Evolutionary conservation across 768 basidiomycete genomes (phyloP).

Genomic region (Auricularia sp.): DNA sequence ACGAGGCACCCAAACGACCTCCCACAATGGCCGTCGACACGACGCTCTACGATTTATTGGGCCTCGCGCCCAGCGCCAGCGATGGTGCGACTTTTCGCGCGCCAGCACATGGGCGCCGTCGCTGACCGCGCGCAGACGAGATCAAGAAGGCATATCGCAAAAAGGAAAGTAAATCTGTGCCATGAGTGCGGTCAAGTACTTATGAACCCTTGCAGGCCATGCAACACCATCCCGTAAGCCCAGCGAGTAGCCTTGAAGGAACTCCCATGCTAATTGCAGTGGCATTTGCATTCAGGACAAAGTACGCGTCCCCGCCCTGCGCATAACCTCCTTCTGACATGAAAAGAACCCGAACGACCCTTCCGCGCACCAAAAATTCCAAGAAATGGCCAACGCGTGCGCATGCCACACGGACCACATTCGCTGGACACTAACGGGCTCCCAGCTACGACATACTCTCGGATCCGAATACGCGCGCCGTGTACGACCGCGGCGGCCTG

Average conservation of each 20-base stretch:
- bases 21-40: constrained; percentile 24
- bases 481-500: constrained; percentile 68
- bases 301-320: constrained; percentile 25
- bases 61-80: constrained; percentile 55
- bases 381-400: constrained; percentile 81
- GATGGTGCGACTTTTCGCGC: constrained; percentile 40
- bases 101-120: constrained; percentile 9
- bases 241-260: not conserved
- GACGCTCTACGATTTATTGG: constrained; percentile 72
- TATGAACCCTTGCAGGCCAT: constrained; percentile 47
- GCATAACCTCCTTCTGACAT: not conserved
- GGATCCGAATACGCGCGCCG: constrained; percentile 53
- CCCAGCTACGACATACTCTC: constrained; percentile 72
- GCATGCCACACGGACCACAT: constrained; percentile 16
- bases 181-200: constrained; percentile 11
- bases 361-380: constrained; percentile 70
- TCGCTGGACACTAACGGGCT: not conserved
- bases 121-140: constrained; percentile 40
- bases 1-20: not conserved
- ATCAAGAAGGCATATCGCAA: constrained; percentile 91
- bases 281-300: constrained; percentile 50
- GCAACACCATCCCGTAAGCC: constrained; percentile 74
- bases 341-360: constrained; percentile 81
- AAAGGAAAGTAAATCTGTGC: constrained; percentile 47
- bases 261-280: constrained; percentile 1